Conservation (phyloP, 1,284 basidiomycete species). For the Naganishia cerealis region DNA sequence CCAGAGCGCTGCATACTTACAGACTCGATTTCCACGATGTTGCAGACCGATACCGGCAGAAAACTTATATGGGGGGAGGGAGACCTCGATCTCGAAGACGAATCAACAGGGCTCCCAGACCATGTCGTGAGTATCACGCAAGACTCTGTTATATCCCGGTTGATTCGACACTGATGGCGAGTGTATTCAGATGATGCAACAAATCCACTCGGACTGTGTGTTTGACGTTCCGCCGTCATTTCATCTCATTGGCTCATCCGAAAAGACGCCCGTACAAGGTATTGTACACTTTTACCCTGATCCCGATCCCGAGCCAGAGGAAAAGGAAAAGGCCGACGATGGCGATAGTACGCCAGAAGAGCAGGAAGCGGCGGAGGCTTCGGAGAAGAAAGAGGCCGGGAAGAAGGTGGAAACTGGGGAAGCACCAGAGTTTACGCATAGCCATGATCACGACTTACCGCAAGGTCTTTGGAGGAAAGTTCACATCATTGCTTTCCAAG, state of each 20-base stretch:
- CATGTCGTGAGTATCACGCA: constrained; percentile 32
- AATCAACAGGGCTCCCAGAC: constrained; percentile 20
- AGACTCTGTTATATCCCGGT: not conserved
- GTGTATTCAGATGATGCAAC: constrained; percentile 37
- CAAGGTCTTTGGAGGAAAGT: constrained; percentile 37
- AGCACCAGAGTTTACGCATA: constrained; percentile 39
- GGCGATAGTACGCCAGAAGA: constrained; percentile 21
- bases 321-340: constrained; percentile 11
- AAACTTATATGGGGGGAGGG: constrained; percentile 36
- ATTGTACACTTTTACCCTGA: constrained; percentile 38
- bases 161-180: not conserved
- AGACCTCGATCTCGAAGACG: constrained; percentile 15
- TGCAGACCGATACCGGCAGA: constrained; percentile 35
- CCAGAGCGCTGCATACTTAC: not conserved
- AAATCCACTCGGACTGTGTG: constrained; percentile 42
- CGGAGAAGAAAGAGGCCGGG: constrained; percentile 29
- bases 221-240: constrained; percentile 37
- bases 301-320: constrained; percentile 17
- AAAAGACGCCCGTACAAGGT: constrained; percentile 38
- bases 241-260: constrained; percentile 38
- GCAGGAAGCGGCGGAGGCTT: not conserved
- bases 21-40: not conserved
- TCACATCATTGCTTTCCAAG: constrained; percentile 40
- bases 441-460: constrained; percentile 34
- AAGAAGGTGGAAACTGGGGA: constrained; percentile 18